phyloP scores from a whole-genome alignment of 257 asterid species.

The Haberlea rhodopensis region DNA sequence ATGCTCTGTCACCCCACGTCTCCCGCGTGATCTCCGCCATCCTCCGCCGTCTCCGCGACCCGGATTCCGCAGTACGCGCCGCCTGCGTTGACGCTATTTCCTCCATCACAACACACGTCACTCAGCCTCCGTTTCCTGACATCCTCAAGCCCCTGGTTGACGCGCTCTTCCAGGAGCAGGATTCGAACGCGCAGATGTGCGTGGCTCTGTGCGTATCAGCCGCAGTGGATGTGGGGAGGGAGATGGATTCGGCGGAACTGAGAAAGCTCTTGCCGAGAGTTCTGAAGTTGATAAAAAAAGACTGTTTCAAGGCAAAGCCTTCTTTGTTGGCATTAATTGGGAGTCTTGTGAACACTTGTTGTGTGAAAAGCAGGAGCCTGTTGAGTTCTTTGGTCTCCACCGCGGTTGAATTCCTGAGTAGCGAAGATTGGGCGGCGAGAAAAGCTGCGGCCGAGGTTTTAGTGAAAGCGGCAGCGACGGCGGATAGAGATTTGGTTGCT shows the following conservation, averaged over 20 bases:
- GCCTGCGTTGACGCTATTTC: constrained; percentile 77
- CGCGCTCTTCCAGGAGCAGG: constrained; percentile 74
- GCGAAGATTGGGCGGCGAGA: constrained; percentile 79
- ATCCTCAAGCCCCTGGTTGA: constrained; percentile 65
- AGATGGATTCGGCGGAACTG: constrained; percentile 56
- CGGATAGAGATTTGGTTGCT: constrained; percentile 40
- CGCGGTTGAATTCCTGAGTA: constrained; percentile 57
- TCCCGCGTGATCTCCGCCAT: constrained; percentile 62
- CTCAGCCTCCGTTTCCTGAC: constrained; percentile 50
- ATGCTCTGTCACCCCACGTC: constrained; percentile 63
- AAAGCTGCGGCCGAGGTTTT: constrained; percentile 83
- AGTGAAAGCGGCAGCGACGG: constrained; percentile 43
- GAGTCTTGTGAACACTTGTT: constrained; percentile 46
- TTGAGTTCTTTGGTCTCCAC: constrained; percentile 42
- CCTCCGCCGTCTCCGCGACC: constrained; percentile 81
- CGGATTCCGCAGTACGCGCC: constrained; percentile 69
- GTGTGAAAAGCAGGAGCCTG: constrained; percentile 42
- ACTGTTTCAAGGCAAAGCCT: constrained; percentile 63
- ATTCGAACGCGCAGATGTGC: constrained; percentile 68
- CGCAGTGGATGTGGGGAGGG: constrained; percentile 74
- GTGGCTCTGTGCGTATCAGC: constrained; percentile 77
- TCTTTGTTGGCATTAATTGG: constrained; percentile 53
- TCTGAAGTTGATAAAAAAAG: constrained; percentile 53
- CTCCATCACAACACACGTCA: constrained; percentile 58
- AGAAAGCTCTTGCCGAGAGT: constrained; percentile 57